A percentile compares a stretch with the other conserved stretches of the same genome.
Evolutionary conservation across 164 flowering plant genomes (phyloP).

Genomic region (Berberis vulgaris): DNA sequence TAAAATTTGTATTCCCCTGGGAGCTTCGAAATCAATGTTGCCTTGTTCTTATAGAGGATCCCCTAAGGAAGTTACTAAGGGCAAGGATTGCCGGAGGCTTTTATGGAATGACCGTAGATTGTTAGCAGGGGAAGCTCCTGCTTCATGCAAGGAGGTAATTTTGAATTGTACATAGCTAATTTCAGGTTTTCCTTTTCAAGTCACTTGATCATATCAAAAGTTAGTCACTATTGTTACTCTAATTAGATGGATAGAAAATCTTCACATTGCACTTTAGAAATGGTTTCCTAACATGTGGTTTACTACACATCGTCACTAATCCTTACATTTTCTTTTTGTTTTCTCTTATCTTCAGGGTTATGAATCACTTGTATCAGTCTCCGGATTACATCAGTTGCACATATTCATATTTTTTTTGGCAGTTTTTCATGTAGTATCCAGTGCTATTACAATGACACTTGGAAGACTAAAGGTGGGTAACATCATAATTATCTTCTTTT

Average conservation of each 20-base stretch:
- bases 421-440: constrained; percentile 63
- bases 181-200: too few relatives aligned
- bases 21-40: constrained; percentile 36
- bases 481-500: background rate
- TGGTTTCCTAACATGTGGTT: too few relatives aligned
- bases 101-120: constrained; percentile 44
- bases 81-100: constrained; percentile 32
- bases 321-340: background rate
- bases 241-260: too few relatives aligned
- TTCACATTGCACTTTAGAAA: too few relatives aligned
- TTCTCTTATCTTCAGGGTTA: constrained; percentile 34
- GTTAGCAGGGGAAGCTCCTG: constrained; percentile 23
- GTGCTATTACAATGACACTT: constrained; percentile 72
- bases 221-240: too few relatives aligned
- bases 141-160: constrained; percentile 31
- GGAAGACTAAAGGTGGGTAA: constrained; percentile 84
- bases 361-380: constrained; percentile 50
- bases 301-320: too few relatives aligned
- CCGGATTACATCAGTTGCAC: constrained; percentile 83
- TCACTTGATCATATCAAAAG: too few relatives aligned
- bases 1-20: constrained; percentile 43
- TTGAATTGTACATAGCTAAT: background rate
- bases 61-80: background rate
- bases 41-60: constrained; percentile 35
- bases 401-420: constrained; percentile 95